Percentiles rank a stretch among this genome's conserved stretches.
Evolutionary conservation across 352 stramenopile genomes (phyloP).

Genomic region (Globisporangium uncinulatum): DNA sequence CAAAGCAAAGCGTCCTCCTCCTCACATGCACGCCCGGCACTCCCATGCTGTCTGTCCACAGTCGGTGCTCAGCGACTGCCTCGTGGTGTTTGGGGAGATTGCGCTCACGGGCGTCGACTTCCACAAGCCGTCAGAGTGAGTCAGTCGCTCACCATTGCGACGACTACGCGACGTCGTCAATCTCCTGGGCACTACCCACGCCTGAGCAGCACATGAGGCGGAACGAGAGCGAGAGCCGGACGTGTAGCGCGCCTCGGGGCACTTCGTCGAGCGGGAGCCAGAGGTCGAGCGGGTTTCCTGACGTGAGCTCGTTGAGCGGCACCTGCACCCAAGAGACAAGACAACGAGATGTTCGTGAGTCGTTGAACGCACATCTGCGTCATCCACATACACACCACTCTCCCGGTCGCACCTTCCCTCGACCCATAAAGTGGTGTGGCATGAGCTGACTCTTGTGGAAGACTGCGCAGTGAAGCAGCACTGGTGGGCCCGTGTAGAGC

Average conservation of each 20-base stretch:
- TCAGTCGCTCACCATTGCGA: neutral
- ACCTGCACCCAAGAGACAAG: constrained; percentile 22
- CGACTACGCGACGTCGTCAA: constrained; percentile 10
- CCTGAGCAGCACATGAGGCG: constrained; percentile 78
- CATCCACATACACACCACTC: neutral
- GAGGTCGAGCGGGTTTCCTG: constrained; percentile 52
- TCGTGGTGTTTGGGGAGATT: constrained; percentile 44
- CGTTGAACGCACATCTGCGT: neutral
- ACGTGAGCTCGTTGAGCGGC: constrained; percentile 45
- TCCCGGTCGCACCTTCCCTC: constrained; percentile 32
- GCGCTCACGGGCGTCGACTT: constrained; percentile 21
- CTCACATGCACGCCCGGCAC: too few species aligned
- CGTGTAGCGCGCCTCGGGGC: constrained; percentile 42
- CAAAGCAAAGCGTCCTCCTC: too few species aligned
- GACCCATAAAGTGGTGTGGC: constrained; percentile 73
- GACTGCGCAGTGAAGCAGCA: constrained; percentile 50
- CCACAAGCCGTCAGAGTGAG: neutral
- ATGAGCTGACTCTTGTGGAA: constrained; percentile 81
- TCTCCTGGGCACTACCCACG: constrained; percentile 19
- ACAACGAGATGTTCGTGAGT: neutral
- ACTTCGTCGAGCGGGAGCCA: constrained; percentile 69
- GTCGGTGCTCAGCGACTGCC: constrained; percentile 29
- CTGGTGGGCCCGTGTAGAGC: constrained; percentile 52
- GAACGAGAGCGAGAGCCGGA: constrained; percentile 66
- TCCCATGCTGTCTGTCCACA: neutral